Percentiles rank a stretch among this genome's conserved stretches.
Conservation (phyloP, 2,329 filamentous ascomycete species). For the Exophiala sp. region DNA sequence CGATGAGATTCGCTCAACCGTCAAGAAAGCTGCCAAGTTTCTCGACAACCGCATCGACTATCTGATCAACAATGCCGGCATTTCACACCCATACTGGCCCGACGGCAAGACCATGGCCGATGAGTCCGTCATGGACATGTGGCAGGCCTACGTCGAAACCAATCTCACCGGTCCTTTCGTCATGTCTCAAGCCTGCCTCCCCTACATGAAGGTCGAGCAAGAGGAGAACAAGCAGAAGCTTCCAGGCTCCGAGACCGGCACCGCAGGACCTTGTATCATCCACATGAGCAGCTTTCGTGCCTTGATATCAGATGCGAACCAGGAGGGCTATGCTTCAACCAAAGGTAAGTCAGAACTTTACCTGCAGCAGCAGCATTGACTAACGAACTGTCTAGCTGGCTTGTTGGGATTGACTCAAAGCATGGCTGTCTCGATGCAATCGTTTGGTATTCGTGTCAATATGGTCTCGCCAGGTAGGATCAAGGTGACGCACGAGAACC, state of each 20-base stretch:
- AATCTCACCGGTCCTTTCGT: constrained; percentile 48
- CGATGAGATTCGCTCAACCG: constrained; percentile 35
- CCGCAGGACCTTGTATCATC: constrained; percentile 45
- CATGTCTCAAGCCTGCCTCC: constrained; percentile 46
- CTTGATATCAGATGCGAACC: constrained; percentile 45
- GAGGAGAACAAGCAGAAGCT: constrained; percentile 22
- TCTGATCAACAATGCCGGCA: constrained; percentile 41
- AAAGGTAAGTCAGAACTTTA: constrained; percentile 27
- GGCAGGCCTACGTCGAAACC: constrained; percentile 47
- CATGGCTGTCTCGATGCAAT: constrained; percentile 36
- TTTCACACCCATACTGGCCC: constrained; percentile 39
- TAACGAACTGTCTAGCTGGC: constrained; percentile 26
- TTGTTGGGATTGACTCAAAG: constrained; percentile 37
- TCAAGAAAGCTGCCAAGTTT: constrained; percentile 36
- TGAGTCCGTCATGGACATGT: constrained; percentile 41
- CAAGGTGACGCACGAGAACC: constrained; percentile 48
- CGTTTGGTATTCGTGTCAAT: constrained; percentile 37
- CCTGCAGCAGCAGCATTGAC: not conserved
- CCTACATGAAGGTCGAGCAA: constrained; percentile 42
- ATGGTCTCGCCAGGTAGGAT: constrained; percentile 47
- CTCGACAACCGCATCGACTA: constrained; percentile 40
- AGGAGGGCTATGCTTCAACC: constrained; percentile 47
- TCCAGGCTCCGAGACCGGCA: constrained; percentile 17
- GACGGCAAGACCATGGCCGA: constrained; percentile 48
- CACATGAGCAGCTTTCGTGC: constrained; percentile 48